phyloP scores from a whole-genome alignment of 768 basidiomycete species.

The Collybia nuda region DNA sequence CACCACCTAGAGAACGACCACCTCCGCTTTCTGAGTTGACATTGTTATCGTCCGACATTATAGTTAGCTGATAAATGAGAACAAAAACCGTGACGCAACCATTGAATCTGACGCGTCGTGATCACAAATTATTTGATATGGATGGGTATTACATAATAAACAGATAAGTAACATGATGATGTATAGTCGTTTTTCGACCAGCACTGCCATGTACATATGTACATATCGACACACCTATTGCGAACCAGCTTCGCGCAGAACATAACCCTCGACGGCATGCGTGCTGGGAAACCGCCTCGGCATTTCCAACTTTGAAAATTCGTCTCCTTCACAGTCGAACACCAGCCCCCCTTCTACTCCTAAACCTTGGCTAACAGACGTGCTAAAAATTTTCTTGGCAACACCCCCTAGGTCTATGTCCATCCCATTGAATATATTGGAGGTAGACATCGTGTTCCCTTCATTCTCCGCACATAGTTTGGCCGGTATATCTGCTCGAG shows the following conservation, averaged over 20 bases:
- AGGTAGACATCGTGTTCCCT: neutral
- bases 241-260: neutral
- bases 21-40: constrained; percentile 22
- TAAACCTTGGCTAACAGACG: neutral
- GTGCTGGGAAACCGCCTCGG: neutral
- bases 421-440: constrained; percentile 10
- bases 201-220: no score
- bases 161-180: no score
- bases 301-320: constrained; percentile 1
- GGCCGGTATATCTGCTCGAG: constrained; percentile 9
- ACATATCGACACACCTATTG: neutral
- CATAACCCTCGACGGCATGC: neutral
- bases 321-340: neutral
- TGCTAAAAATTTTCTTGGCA: neutral
- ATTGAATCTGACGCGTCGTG: no score
- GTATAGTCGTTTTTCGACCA: no score
- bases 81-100: no score
- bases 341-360: neutral
- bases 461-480: constrained; percentile 9
- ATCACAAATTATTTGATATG: no score
- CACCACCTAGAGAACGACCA: constrained; percentile 52
- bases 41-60: constrained; percentile 36
- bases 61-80: neutral
- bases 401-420: neutral
- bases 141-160: no score